Conservation (phyloP, 225 moss, liverwort and hornwort genomes). For the Pseudoscleropodium purum region DNA sequence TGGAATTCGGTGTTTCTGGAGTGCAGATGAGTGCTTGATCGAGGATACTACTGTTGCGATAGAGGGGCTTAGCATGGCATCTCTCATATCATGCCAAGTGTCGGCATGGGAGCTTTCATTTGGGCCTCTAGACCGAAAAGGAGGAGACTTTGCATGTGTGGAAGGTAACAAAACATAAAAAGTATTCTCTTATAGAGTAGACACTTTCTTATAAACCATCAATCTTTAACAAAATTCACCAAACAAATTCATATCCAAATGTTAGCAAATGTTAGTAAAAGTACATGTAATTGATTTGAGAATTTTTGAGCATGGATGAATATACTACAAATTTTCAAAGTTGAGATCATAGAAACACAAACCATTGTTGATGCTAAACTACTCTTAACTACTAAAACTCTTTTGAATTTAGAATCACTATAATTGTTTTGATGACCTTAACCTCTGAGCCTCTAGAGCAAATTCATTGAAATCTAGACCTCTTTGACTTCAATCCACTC, state of each 20-base stretch:
- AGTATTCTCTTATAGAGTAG: neutral
- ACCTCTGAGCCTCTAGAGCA: too few species aligned
- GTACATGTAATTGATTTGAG: neutral
- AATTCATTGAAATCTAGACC: too few species aligned
- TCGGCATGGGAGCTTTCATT: neutral
- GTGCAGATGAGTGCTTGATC: too few species aligned
- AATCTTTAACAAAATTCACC: neutral
- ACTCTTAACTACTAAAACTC: fast-evolving
- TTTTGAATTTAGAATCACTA: neutral
- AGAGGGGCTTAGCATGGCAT: neutral
- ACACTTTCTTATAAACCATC: neutral
- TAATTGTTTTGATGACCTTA: neutral
- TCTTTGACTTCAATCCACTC: too few species aligned
- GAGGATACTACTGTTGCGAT: neutral
- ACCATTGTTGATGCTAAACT: fast-evolving
- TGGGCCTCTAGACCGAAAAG: neutral
- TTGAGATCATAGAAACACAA: too few species aligned
- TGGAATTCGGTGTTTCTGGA: neutral
- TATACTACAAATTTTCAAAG: neutral
- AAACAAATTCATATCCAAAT: neutral
- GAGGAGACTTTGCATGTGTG: neutral
- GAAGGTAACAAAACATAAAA: neutral
- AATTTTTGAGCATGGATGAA: neutral
- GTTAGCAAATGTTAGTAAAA: too few species aligned
- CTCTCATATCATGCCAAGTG: neutral